phyloP scores from a whole-genome alignment of 2,329 filamentous ascomycete genomes.

The Alternaria incomplexa region DNA sequence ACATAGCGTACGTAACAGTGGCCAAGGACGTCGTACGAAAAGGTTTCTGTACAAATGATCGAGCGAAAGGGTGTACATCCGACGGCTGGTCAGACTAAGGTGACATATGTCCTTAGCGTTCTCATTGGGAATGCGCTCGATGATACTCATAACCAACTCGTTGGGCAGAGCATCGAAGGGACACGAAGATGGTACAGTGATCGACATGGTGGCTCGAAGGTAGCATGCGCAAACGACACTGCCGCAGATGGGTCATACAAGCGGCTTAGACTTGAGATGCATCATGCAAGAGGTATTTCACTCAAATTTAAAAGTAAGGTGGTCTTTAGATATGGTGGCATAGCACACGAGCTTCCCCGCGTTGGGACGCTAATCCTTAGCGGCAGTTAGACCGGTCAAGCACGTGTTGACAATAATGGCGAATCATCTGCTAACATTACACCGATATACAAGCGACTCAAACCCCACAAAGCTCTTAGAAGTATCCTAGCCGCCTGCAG shows the following conservation, averaged over 20 bases:
- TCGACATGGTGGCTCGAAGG: neutral
- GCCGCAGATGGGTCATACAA: neutral
- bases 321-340: neutral
- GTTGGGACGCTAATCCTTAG: conserved; percentile 1
- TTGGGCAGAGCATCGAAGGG: conserved; percentile 4
- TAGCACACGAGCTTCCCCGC: neutral
- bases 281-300: neutral
- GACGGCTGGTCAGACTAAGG: conserved; percentile 6
- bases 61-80: conserved; percentile 7
- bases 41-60: conserved; percentile 3
- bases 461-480: neutral
- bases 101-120: neutral
- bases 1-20: neutral
- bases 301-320: neutral
- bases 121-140: conserved; percentile 6
- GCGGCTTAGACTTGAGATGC: neutral
- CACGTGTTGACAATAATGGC: neutral
- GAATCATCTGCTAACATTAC: neutral
- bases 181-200: neutral
- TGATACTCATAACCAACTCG: conserved; percentile 7
- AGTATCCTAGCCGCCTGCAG: neutral
- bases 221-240: neutral
- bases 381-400: neutral
- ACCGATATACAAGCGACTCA: neutral
- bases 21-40: conserved; percentile 6